These are phyloP conservation scores for Penicillium fimorum DNA, from an alignment of 495 filamentous ascomycete species.

Conservation along the genomic window DNA sequence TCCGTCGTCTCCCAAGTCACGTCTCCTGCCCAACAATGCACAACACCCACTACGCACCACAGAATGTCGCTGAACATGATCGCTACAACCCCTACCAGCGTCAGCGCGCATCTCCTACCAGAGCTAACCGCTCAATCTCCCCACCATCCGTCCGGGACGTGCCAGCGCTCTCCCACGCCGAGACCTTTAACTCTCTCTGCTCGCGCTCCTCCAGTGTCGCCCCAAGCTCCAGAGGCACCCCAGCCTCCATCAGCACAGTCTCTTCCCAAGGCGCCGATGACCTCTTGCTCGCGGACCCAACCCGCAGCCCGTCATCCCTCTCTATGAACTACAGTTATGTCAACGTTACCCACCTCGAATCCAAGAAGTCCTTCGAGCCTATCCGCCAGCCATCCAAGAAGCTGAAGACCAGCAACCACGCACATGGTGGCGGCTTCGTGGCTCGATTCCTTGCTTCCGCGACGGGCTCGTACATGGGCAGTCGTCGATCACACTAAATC, in stretches of 20 bases:
- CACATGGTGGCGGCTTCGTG: conserved; percentile 37
- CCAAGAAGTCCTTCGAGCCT: conserved; percentile 29
- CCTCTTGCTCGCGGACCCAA: conserved; percentile 35
- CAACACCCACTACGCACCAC: conserved; percentile 31
- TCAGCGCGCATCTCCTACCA: conserved; percentile 36
- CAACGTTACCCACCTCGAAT: conserved; percentile 25
- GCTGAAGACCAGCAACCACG: conserved; percentile 33
- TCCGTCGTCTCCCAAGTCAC: conserved; percentile 32
- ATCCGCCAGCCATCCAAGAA: conserved; percentile 44
- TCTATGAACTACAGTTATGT: conserved; percentile 37
- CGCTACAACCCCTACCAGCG: conserved; percentile 41
- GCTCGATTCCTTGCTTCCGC: conserved; percentile 46
- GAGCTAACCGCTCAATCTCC: conserved; percentile 44
- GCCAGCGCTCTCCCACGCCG: conserved; percentile 45
- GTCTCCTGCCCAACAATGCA: conserved; percentile 38
- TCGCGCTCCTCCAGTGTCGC: conserved; percentile 52
- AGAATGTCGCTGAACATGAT: conserved; percentile 31
- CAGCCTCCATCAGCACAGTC: conserved; percentile 42
- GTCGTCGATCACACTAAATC: conserved; percentile 37
- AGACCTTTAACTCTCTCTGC: conserved; percentile 44
- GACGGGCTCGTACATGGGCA: conserved; percentile 44
- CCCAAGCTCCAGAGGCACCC: conserved; percentile 42
- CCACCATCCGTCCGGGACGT: conserved; percentile 51
- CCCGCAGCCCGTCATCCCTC: conserved; percentile 34
- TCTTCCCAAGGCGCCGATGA: conserved; percentile 40